Evolutionary conservation across 768 basidiomycete species (phyloP).

Genomic region (Imleria badia): DNA sequence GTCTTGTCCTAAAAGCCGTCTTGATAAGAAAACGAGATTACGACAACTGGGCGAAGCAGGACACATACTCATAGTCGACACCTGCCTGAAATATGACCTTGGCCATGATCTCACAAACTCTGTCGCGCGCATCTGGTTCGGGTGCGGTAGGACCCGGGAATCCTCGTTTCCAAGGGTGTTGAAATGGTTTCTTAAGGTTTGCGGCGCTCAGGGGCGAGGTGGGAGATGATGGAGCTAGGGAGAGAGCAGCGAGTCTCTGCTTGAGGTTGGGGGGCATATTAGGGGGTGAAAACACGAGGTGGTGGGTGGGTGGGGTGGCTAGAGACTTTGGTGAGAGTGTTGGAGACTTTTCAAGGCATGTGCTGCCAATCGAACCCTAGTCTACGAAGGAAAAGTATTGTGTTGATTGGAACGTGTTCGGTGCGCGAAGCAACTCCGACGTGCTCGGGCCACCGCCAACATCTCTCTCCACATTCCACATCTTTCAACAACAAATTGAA

Average conservation of each 20-base stretch:
- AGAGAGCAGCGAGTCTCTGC: constrained; percentile 65
- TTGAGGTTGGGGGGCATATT: constrained; percentile 49
- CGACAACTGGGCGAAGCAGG: background rate
- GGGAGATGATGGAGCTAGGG: constrained; percentile 52
- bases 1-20: constrained; percentile 61
- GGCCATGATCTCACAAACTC: constrained; percentile 62
- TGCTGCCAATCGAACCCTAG: constrained; percentile 7
- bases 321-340: background rate
- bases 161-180: constrained; percentile 52
- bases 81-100: constrained; percentile 86
- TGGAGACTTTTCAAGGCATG: constrained; percentile 10
- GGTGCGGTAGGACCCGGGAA: constrained; percentile 25
- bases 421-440: background rate
- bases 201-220: constrained; percentile 32
- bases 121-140: constrained; percentile 36
- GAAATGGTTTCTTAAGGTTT: constrained; percentile 42
- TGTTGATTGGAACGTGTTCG: constrained; percentile 6
- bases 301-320: background rate
- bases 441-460: too few relatives aligned
- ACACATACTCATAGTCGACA: constrained; percentile 81
- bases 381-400: background rate
- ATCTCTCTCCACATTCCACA: too few relatives aligned
- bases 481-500: too few relatives aligned
- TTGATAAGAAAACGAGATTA: constrained; percentile 17
- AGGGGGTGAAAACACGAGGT: background rate